phyloP scores from a whole-genome alignment of 208 protist genomes.

The Leishmania mexicana region DNA sequence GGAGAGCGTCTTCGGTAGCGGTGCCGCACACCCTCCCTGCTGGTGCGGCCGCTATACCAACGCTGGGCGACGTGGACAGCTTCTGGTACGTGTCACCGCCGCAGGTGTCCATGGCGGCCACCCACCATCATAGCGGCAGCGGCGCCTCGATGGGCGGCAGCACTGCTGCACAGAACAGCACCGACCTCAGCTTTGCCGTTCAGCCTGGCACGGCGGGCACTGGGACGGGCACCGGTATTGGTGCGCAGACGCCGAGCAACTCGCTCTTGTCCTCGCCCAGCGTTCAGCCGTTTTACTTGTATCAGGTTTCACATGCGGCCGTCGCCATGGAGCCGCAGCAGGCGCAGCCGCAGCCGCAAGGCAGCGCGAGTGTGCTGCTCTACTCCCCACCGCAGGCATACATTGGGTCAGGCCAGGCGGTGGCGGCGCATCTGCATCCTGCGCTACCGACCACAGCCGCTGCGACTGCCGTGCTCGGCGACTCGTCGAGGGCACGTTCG shows the following conservation, averaged over 20 bases:
- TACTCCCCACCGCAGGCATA: constrained; percentile 24
- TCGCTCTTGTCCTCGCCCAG: constrained; percentile 23
- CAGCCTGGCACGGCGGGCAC: neutral
- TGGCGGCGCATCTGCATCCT: neutral
- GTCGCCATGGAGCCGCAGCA: constrained; percentile 1
- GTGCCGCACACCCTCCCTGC: neutral
- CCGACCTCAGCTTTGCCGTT: neutral
- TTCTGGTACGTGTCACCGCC: constrained; percentile 7
- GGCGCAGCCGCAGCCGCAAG: constrained; percentile 5
- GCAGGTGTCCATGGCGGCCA: neutral
- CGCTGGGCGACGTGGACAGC: neutral
- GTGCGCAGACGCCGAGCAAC: neutral
- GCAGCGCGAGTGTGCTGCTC: constrained; percentile 3
- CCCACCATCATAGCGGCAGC: neutral
- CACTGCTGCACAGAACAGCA: neutral
- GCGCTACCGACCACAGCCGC: neutral
- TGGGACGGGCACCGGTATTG: neutral
- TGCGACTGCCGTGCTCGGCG: neutral
- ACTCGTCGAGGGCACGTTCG: neutral
- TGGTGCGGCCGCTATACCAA: neutral
- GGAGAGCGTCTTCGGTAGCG: neutral
- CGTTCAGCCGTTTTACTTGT: constrained; percentile 4
- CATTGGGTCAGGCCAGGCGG: neutral
- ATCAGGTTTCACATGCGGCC: constrained; percentile 10
- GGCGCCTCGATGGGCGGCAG: neutral